Evolutionary conservation across 768 basidiomycete genomes (phyloP).

Genomic region (Boletus tomentosulus): DNA sequence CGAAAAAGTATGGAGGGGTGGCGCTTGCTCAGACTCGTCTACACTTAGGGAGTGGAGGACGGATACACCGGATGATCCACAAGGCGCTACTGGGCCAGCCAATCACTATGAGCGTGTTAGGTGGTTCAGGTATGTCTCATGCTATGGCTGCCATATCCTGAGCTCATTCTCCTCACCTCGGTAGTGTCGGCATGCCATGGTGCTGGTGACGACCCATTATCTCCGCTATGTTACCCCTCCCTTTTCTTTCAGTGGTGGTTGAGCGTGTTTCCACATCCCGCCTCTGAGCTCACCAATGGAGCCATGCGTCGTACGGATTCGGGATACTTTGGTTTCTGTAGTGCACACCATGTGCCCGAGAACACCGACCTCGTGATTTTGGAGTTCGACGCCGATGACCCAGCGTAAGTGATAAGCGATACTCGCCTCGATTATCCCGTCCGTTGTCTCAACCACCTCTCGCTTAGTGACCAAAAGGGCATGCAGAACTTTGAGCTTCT

Average conservation of each 20-base stretch:
- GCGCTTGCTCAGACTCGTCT: slow-evolving; percentile 69
- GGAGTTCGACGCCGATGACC: slow-evolving; percentile 91
- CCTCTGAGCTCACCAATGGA: slow-evolving; percentile 96
- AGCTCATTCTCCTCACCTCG: neutral
- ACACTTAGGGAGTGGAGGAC: slow-evolving; percentile 75
- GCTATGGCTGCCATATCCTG: neutral
- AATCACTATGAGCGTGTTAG: slow-evolving; percentile 85
- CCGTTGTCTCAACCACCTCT: neutral
- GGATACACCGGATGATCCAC: slow-evolving; percentile 78
- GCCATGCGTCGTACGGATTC: slow-evolving; percentile 91
- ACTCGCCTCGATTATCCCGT: neutral
- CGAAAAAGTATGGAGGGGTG: slow-evolving; percentile 71
- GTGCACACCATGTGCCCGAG: slow-evolving; percentile 89
- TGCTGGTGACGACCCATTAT: slow-evolving; percentile 85
- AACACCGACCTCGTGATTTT: slow-evolving; percentile 90
- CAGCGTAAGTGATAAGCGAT: slow-evolving; percentile 53
- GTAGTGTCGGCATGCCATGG: slow-evolving; percentile 92
- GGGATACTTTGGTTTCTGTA: slow-evolving; percentile 94
- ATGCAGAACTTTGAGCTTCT: slow-evolving; percentile 90
- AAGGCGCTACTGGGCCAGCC: slow-evolving; percentile 82
- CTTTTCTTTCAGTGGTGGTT: slow-evolving; percentile 98
- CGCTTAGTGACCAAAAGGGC: slow-evolving; percentile 56
- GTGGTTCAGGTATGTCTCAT: slow-evolving; percentile 70
- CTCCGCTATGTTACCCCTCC: slow-evolving; percentile 85
- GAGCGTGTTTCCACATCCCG: slow-evolving; percentile 94